phyloP scores from a whole-genome alignment of 768 basidiomycete species.

The Lactifluus pinguis region DNA sequence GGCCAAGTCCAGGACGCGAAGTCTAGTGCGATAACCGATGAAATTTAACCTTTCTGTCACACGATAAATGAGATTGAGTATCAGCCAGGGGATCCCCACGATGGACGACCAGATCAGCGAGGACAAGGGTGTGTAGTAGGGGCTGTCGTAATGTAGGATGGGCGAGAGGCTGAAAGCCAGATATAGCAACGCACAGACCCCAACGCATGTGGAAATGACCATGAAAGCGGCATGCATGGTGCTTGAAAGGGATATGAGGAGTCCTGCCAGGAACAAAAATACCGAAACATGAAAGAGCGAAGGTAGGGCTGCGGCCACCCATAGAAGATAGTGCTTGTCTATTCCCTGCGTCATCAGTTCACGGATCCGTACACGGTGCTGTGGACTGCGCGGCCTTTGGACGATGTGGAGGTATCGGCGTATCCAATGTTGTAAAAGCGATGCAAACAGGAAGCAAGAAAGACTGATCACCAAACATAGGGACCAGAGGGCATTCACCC shows the following conservation, averaged over 20 bases:
- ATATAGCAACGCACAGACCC: not conserved
- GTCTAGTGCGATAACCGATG: not conserved
- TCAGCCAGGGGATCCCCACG: not conserved
- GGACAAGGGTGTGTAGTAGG: too few species aligned
- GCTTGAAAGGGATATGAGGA: not conserved
- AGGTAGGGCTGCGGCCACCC: not conserved
- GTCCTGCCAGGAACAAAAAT: not conserved
- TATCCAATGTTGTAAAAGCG: slow-evolving; percentile 3
- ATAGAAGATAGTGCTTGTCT: not conserved
- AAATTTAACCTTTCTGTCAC: not conserved
- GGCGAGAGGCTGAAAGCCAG: too few species aligned
- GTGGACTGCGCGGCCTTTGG: not conserved
- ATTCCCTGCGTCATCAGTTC: not conserved
- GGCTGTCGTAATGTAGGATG: too few species aligned
- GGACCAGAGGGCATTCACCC: not conserved
- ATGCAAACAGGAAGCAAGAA: not conserved
- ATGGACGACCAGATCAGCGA: not conserved
- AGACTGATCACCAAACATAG: slow-evolving; percentile 1
- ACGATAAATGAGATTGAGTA: not conserved
- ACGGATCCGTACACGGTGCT: not conserved
- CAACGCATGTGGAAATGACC: not conserved
- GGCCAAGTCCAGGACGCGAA: not conserved
- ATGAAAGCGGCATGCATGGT: not conserved
- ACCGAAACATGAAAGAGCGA: not conserved
- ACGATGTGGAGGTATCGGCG: not conserved